phyloP scores from a whole-genome alignment of 371 early-diverging fungal genomes.

The Syncephalastrum monosporum region DNA sequence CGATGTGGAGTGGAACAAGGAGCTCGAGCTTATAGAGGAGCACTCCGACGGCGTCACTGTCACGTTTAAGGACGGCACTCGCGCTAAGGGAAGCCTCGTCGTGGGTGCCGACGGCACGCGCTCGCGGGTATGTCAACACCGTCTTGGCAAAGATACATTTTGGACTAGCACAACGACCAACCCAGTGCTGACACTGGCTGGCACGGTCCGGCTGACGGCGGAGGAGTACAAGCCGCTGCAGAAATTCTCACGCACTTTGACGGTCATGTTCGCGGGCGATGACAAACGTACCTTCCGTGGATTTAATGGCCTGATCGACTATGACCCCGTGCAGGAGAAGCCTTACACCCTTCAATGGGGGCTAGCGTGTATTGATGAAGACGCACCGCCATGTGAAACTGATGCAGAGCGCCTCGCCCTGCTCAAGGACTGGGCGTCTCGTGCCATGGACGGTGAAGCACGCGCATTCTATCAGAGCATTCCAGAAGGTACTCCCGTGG shows the following conservation, averaged over 20 bases:
- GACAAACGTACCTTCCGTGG: neutral
- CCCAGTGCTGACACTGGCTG: constrained; percentile 6
- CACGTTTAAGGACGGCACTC: constrained; percentile 24
- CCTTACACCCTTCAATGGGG: constrained; percentile 5
- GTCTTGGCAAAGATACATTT: constrained; percentile 12
- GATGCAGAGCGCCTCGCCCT: constrained; percentile 1
- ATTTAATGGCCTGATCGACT: constrained; percentile 1
- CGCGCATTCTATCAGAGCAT: neutral
- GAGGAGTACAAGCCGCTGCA: neutral
- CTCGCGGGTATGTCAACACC: constrained; percentile 17
- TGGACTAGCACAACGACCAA: constrained; percentile 6
- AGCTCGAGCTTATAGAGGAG: constrained; percentile 6
- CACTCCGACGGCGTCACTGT: constrained; percentile 19
- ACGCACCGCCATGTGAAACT: neutral
- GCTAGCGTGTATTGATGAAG: constrained; percentile 6
- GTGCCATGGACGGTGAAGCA: too few species aligned
- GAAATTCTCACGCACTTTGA: too few species aligned
- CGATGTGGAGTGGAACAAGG: constrained; percentile 20
- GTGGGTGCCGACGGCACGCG: constrained; percentile 22
- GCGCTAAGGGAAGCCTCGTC: constrained; percentile 12
- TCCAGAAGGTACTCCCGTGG: neutral
- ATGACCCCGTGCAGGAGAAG: neutral
- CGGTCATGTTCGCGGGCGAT: constrained; percentile 1
- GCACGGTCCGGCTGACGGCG: neutral
- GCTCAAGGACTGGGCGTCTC: constrained; percentile 8